Conservation (phyloP, 139 green algal species). For the Parachlorella kessleri region DNA sequence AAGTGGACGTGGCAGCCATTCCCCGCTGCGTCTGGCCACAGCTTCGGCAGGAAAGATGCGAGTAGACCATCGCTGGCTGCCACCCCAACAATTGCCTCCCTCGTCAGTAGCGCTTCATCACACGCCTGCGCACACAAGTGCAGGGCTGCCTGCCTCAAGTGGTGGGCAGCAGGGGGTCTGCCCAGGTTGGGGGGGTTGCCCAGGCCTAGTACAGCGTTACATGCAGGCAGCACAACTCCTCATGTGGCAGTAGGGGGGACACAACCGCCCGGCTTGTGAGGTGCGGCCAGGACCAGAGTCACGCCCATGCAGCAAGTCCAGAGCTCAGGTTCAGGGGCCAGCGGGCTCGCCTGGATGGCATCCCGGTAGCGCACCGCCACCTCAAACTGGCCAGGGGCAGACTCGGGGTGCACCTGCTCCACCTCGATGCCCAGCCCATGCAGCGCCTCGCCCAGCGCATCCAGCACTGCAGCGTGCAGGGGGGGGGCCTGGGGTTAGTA, state of each 20-base stretch:
- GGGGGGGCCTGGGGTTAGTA: too few relatives aligned
- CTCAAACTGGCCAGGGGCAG: constrained; percentile 67
- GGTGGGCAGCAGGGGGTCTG: too few relatives aligned
- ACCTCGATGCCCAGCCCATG: constrained; percentile 42
- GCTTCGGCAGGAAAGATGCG: constrained; percentile 61
- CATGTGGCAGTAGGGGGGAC: too few relatives aligned
- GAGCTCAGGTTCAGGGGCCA: too few relatives aligned
- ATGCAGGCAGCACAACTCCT: too few relatives aligned
- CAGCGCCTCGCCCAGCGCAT: constrained; percentile 51
- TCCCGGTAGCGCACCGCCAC: constrained; percentile 33
- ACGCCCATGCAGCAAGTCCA: too few relatives aligned
- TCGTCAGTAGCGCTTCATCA: constrained; percentile 52
- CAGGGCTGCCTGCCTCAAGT: too few relatives aligned
- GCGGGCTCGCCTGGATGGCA: too few relatives aligned
- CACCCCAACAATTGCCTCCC: constrained; percentile 47
- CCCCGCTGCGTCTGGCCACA: constrained; percentile 26
- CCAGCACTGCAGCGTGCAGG: constrained; percentile 53
- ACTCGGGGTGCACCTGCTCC: constrained; percentile 63
- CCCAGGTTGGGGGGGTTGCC: too few relatives aligned
- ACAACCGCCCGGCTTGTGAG: too few relatives aligned
- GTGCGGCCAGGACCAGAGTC: too few relatives aligned
- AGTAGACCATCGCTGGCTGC: constrained; percentile 32
- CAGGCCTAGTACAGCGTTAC: too few relatives aligned
- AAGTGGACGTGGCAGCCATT: constrained; percentile 63
- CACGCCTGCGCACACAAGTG: not conserved